Base-by-base conservation (phyloP, 192 early-diverging fungal genomes). In the Coemansia sp. region DNA sequence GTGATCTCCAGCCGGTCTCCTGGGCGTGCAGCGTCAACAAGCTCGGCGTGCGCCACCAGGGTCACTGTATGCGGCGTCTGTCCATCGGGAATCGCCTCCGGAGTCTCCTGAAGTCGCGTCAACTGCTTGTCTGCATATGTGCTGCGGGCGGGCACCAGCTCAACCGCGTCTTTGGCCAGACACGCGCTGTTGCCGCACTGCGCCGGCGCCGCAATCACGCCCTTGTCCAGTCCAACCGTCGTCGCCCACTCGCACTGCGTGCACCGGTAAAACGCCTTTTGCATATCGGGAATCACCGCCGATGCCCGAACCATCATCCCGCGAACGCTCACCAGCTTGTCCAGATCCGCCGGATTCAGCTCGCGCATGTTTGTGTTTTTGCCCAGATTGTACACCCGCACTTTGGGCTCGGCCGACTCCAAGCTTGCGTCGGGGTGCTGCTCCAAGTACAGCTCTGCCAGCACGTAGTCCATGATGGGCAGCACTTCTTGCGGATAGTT, bases 321-420 rank as follows among this genome's bases (percentile, higher is more conserved):
- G 68, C 94, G 94, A 69, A 98, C 86, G 4, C 91, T 92, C 25
- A 99, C 92, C 21, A 99, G 83, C 64, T 96, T 94, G 85, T 99
- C 97, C 43, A 99, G 93, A 74, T 99, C 96, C 83, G 83, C 79
- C n/a, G 97, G 97, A 58, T 98, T 92, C 29, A 99, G 85, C 32
- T 96, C 91, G 57, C 97, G 88, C 85, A 98, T 90, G 73, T 98
- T 99, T 27, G 90, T 83, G n/a, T 84, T 75, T 51, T 66, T 53
- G 62, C 73, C 69, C 32, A 97, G 70, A 66, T 97, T 95, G 73
- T 92, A 97, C 11, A 96, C 96, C 25, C 97, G 88, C 43, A 89
- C 81, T 81, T 83, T 87, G 43, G 86, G 72, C 53, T 84, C 84
- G 7, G 84, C 77, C 29, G 88, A 75, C n/a, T 77, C 69, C 22